These are phyloP conservation scores for Hypomontagnella monticulosa DNA, from an alignment of 495 filamentous ascomycete genomes.

Conservation along the genomic window DNA sequence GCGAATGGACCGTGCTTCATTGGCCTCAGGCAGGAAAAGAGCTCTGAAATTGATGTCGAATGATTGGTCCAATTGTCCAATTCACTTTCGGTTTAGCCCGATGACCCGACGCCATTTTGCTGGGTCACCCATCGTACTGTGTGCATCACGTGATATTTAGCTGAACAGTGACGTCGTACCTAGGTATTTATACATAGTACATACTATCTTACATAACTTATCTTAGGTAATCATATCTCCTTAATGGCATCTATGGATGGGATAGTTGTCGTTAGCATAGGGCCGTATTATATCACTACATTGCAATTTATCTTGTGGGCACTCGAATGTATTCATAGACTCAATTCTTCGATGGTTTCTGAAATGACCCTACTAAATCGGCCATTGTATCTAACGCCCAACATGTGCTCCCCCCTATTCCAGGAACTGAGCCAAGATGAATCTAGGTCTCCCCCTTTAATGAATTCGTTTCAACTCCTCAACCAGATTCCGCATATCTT, in stretches of 20 bases:
- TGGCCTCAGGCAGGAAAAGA: slow-evolving; percentile 40
- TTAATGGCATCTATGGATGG: too few relatives aligned
- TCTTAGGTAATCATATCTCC: too few relatives aligned
- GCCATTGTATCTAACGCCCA: too few relatives aligned
- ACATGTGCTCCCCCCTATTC: too few relatives aligned
- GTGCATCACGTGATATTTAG: slow-evolving; percentile 25
- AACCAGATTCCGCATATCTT: slow-evolving; percentile 75
- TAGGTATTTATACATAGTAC: not conserved
- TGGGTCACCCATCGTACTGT: slow-evolving; percentile 5
- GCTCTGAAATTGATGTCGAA: slow-evolving; percentile 39
- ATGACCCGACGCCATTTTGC: not conserved
- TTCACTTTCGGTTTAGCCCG: slow-evolving; percentile 26
- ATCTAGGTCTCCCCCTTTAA: slow-evolving; percentile 42
- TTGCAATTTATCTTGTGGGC: too few relatives aligned
- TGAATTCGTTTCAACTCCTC: slow-evolving; percentile 79
- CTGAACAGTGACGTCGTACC: not conserved
- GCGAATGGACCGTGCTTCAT: slow-evolving; percentile 4
- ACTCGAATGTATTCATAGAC: too few relatives aligned
- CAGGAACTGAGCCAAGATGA: not conserved
- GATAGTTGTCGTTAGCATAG: too few relatives aligned
- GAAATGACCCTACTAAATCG: too few relatives aligned
- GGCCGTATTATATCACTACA: too few relatives aligned
- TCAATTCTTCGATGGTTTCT: too few relatives aligned
- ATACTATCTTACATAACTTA: too few relatives aligned
- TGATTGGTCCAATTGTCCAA: slow-evolving; percentile 35